Conservation (phyloP, 2,329 filamentous ascomycete genomes). For the Sporothrix pallida region DNA sequence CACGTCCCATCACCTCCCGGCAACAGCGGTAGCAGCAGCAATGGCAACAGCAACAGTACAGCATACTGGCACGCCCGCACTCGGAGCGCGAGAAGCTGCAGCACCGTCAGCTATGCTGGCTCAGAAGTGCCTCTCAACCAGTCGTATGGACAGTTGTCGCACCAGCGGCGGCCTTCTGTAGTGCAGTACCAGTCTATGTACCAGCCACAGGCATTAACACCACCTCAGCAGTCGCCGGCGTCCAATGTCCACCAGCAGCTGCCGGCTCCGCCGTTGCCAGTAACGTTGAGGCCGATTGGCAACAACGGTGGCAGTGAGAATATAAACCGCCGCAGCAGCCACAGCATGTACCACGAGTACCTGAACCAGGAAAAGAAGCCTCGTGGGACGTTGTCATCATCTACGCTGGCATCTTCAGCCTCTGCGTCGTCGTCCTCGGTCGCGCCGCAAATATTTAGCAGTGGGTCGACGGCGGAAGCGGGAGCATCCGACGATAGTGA, state of each 20-base stretch:
- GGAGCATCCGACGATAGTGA: slow-evolving; percentile 45
- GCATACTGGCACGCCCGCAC: slow-evolving; percentile 48
- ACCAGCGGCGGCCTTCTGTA: slow-evolving; percentile 25
- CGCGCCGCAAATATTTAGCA: slow-evolving; percentile 5
- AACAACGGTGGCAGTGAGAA: slow-evolving; percentile 39
- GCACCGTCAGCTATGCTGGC: slow-evolving; percentile 47
- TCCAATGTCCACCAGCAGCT: slow-evolving; percentile 33
- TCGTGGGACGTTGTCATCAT: not conserved
- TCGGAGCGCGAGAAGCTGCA: slow-evolving; percentile 56
- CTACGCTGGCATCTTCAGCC: not conserved
- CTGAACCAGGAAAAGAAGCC: slow-evolving; percentile 7
- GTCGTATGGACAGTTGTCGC: slow-evolving; percentile 37
- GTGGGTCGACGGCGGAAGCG: not conserved
- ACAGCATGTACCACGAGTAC: slow-evolving; percentile 32
- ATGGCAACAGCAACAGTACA: slow-evolving; percentile 33
- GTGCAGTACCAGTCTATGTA: slow-evolving; percentile 7
- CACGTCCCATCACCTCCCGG: slow-evolving; percentile 4
- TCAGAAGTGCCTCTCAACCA: slow-evolving; percentile 45
- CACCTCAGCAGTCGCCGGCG: slow-evolving; percentile 16
- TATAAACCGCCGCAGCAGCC: slow-evolving; percentile 47
- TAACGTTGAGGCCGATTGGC: slow-evolving; percentile 28
- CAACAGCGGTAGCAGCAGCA: slow-evolving; percentile 17
- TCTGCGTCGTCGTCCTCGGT: slow-evolving; percentile 1
- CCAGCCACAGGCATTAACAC: slow-evolving; percentile 30
- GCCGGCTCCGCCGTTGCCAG: slow-evolving; percentile 36